Percentiles rank a stretch among this genome's conserved stretches.
These are phyloP conservation scores for Alternaria novae-zelandiae DNA, from an alignment of 2,329 filamentous ascomycete species.

Conservation along the genomic window DNA sequence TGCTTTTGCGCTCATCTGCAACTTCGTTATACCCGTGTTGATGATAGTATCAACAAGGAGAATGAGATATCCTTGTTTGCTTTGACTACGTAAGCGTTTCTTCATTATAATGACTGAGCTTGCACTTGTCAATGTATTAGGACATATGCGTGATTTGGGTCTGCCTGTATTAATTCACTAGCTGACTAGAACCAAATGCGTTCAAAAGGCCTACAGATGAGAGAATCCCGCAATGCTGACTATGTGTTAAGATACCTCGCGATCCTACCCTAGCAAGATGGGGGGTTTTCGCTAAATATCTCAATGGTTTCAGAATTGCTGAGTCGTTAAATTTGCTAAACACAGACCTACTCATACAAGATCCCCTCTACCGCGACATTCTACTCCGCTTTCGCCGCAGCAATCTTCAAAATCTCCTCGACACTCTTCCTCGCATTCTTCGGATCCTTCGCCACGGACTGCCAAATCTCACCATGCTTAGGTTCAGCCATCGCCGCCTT, in stretches of 20 bases:
- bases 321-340: too few species aligned
- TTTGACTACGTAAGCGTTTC: too few species aligned
- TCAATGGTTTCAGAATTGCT: too few species aligned
- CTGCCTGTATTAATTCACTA: accelerated
- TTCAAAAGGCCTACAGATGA: neutral
- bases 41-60: neutral
- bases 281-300: too few species aligned
- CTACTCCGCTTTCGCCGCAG: conserved; percentile 65
- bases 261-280: too few species aligned
- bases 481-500: conserved; percentile 88
- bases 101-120: neutral
- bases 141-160: neutral
- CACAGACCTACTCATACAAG: neutral
- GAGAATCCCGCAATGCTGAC: too few species aligned
- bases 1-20: neutral
- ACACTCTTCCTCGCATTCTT: conserved; percentile 74
- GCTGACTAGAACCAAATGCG: neutral
- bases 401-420: conserved; percentile 84
- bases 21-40: neutral
- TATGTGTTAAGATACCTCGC: too few species aligned
- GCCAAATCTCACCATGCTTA: conserved; percentile 91
- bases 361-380: neutral
- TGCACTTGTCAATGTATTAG: accelerated
- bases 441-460: conserved; percentile 83
- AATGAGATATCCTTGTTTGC: neutral